phyloP scores from a whole-genome alignment of 352 stramenopile species.

The Phytophthora palmivora region DNA sequence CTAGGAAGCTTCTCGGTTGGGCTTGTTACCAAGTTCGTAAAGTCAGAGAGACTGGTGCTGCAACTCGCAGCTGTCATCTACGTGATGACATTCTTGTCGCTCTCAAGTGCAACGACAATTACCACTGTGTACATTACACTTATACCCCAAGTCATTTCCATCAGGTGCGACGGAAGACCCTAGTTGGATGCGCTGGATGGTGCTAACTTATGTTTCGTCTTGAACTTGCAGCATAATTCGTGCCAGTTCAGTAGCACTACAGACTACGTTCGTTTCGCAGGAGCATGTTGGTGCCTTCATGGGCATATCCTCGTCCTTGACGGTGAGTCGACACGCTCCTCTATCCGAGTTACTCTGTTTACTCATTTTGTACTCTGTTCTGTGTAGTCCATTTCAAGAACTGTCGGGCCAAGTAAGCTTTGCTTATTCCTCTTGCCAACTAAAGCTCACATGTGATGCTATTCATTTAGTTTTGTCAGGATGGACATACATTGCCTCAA shows the following conservation, averaged over 20 bases:
- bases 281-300: slow-evolving; percentile 82
- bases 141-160: slow-evolving; percentile 72
- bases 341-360: not conserved
- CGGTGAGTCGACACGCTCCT: slow-evolving; percentile 39
- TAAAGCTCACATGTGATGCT: not conserved
- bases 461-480: slow-evolving; percentile 71
- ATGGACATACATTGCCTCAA: slow-evolving; percentile 76
- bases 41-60: slow-evolving; percentile 67
- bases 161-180: slow-evolving; percentile 54
- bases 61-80: slow-evolving; percentile 74
- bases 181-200: not conserved
- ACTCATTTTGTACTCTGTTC: slow-evolving; percentile 12
- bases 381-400: slow-evolving; percentile 75
- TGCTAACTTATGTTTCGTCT: slow-evolving; percentile 10
- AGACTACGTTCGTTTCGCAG: slow-evolving; percentile 74
- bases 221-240: slow-evolving; percentile 65
- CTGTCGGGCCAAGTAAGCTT: slow-evolving; percentile 69
- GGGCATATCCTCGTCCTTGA: slow-evolving; percentile 81
- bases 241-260: slow-evolving; percentile 78
- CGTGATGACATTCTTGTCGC: slow-evolving; percentile 72
- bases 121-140: slow-evolving; percentile 62
- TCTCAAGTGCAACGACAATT: slow-evolving; percentile 60
- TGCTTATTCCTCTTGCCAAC: not conserved
- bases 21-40: slow-evolving; percentile 48
- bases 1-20: slow-evolving; percentile 73